Percentiles rank a stretch among this genome's conserved stretches.
phyloP scores from a whole-genome alignment of 2,329 filamentous ascomycete genomes.

The Cladophialophora bantiana region DNA sequence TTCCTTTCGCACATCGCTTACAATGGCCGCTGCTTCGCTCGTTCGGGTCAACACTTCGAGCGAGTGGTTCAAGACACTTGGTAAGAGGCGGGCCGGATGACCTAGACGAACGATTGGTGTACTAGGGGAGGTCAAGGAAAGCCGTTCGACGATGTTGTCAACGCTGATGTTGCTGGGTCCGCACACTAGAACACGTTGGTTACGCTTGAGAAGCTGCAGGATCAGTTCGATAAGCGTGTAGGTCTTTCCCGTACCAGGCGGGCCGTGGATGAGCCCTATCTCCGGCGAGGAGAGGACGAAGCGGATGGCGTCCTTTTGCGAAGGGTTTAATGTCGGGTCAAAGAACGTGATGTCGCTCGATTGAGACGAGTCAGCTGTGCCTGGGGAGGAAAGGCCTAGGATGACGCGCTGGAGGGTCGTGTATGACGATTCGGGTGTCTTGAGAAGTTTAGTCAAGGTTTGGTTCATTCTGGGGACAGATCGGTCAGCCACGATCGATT shows the following conservation, averaged over 20 bases:
- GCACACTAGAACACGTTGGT: slow-evolving; percentile 84
- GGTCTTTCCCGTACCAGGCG: slow-evolving; percentile 95
- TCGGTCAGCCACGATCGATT: slow-evolving; percentile 4
- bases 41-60: slow-evolving; percentile 90
- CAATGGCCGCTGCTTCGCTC: slow-evolving; percentile 86
- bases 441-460: slow-evolving; percentile 66
- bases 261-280: slow-evolving; percentile 89
- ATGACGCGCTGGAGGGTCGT: slow-evolving; percentile 66
- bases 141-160: slow-evolving; percentile 95
- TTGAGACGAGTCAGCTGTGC: slow-evolving; percentile 56
- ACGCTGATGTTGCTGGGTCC: slow-evolving; percentile 97
- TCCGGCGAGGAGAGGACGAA: slow-evolving; percentile 85
- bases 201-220: slow-evolving; percentile 79
- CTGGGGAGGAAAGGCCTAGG: slow-evolving; percentile 65
- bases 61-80: slow-evolving; percentile 86
- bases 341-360: slow-evolving; percentile 59
- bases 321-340: slow-evolving; percentile 65
- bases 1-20: slow-evolving; percentile 86
- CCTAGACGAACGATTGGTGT: slow-evolving; percentile 88
- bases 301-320: slow-evolving; percentile 69
- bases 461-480: slow-evolving; percentile 63
- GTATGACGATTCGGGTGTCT: slow-evolving; percentile 62
- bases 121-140: slow-evolving; percentile 68
- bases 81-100: slow-evolving; percentile 88
- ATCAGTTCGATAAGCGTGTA: slow-evolving; percentile 96